Evolutionary conservation across 495 filamentous ascomycete genomes (phyloP), one percentile per base, ranked within the genome.

Genomic region (Penicillium paxilli): DNA sequence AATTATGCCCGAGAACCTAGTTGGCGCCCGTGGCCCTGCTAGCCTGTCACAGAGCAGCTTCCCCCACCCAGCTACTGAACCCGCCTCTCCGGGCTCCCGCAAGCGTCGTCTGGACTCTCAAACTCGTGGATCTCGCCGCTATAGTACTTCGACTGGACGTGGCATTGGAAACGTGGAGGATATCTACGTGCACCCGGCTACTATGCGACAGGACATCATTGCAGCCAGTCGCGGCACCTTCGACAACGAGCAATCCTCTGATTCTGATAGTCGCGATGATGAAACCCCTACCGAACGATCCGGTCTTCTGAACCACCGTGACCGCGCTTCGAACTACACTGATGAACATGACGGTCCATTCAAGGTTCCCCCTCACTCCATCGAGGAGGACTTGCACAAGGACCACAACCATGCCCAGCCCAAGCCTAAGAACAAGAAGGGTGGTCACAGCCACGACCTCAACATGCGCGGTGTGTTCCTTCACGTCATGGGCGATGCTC

Each of bases 401-500:
- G 44, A 55, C 16, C 94, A 98, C 72, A 88, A 92, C 57, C 94
- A 98, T 67, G 86, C 81, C 50, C 83, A 92, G 47, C 88, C 91
- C 0, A 87, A 85, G 59, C 79, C 86, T 2, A 70, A 79, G 35
- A 74, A 71, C 20, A 69, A 71, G 19, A 80, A 86, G 54, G 80
- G 81, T 37, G 80, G 84, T 10, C 82, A 87, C 57, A 80, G 84
- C 16, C 92, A 97, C 64, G 94, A 98, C 61, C 88, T 98, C 68
- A 96, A 96, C 72, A 98, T 98, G 94, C 90, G 91, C 23, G 94
- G 93, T 59, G 93, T 98, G 71, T 87, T 98, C 70, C 82, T 98
- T 6, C 94, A 98, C 63, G 94, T 98, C 28, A 81, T 97, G 71
- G 94, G 94, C 17, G 94, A 99, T 71, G 94, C 94, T 0, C 83